Conservation (phyloP, 169 alveolate genomes). For the Miamiensis avidus region DNA sequence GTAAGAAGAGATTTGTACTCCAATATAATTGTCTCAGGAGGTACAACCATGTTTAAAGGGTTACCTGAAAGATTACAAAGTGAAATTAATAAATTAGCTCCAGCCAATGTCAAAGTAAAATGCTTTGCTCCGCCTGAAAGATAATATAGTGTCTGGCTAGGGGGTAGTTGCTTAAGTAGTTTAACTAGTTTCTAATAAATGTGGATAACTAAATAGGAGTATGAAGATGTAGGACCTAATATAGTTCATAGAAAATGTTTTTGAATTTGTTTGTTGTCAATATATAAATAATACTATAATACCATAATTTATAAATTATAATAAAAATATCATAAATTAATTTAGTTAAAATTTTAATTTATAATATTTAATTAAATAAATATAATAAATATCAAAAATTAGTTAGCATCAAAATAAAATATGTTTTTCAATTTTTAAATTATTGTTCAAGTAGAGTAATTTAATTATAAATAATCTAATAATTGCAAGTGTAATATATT, state of each 20-base stretch:
- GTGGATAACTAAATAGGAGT: conserved; percentile 78
- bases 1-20: conserved; percentile 60
- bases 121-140: conserved; percentile 82
- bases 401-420: too few relatives aligned
- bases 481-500: too few relatives aligned
- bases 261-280: conserved; percentile 21
- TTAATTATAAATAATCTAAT: too few relatives aligned
- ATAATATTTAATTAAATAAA: too few relatives aligned
- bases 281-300: too few relatives aligned
- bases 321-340: too few relatives aligned
- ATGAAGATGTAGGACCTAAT: conserved; percentile 65
- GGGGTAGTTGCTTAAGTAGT: conserved; percentile 71
- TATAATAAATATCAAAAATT: too few relatives aligned
- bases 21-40: conserved; percentile 69
- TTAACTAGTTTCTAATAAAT: conserved; percentile 60
- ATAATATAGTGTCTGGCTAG: conserved; percentile 77
- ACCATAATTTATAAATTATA: too few relatives aligned
- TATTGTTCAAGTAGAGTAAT: too few relatives aligned
- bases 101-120: conserved; percentile 77
- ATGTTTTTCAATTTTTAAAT: too few relatives aligned
- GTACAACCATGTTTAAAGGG: conserved; percentile 65
- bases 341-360: too few relatives aligned
- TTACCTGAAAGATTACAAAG: conserved; percentile 65
- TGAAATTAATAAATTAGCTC: conserved; percentile 64
- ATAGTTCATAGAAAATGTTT: conserved; percentile 81